These are phyloP conservation scores for Malus orientalis DNA, from an alignment of 306 rosid species.

Conservation along the genomic window DNA sequence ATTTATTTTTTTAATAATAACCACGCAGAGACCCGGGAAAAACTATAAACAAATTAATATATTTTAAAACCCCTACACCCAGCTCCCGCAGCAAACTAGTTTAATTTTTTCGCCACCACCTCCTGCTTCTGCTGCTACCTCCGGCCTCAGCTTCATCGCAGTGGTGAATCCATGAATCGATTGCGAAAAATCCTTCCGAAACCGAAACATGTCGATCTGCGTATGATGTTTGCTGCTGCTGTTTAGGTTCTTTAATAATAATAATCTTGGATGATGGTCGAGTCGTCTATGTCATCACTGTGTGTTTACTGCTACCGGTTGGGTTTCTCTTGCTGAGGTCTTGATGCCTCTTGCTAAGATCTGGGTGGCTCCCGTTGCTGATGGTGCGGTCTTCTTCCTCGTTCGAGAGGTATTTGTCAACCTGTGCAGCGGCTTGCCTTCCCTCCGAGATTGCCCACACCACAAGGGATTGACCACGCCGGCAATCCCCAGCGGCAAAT, in stretches of 20 bases:
- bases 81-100: not conserved
- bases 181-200: not conserved
- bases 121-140: not conserved
- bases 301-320: conserved; percentile 43
- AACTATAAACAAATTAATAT: conserved; percentile 8
- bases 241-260: not conserved
- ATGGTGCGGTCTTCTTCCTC: conserved; percentile 17
- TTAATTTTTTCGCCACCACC: not conserved
- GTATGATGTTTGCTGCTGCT: not conserved
- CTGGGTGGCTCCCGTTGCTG: conserved; percentile 30
- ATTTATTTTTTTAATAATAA: conserved; percentile 27
- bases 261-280: not conserved
- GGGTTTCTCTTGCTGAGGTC: conserved; percentile 34
- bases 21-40: not conserved
- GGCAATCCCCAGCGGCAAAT: conserved; percentile 90
- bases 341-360: conserved; percentile 38
- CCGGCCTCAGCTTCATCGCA: conserved; percentile 1
- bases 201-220: not conserved
- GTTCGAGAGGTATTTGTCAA: conserved; percentile 49
- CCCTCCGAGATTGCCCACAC: conserved; percentile 98
- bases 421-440: conserved; percentile 74
- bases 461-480: conserved; percentile 88
- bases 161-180: not conserved
- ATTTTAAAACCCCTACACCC: conserved; percentile 13
- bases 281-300: conserved; percentile 48